A percentile compares a stretch with the other conserved stretches of the same genome.
Evolutionary conservation across 1,139 yeast species (phyloP).

Genomic region (Hyphopichia pseudoburtonii): DNA sequence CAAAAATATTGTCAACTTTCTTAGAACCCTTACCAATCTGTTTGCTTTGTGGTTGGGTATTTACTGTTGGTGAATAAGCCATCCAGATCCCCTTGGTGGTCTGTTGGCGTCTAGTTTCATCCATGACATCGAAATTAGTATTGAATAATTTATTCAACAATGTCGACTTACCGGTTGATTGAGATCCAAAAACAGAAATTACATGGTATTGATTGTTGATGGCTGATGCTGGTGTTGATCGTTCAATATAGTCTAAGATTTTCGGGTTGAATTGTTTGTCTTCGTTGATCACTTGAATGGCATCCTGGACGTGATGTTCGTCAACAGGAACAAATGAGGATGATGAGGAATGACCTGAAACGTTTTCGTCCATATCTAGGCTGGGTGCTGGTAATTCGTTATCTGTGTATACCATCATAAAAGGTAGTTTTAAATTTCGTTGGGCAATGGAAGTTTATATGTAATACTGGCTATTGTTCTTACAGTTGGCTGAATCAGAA

Average conservation of each 20-base stretch:
- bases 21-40: slow-evolving; percentile 5
- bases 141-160: slow-evolving; percentile 80
- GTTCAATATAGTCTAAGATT: slow-evolving; percentile 39
- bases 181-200: slow-evolving; percentile 95
- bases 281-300: slow-evolving; percentile 81
- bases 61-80: slow-evolving; percentile 58
- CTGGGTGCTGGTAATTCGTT: slow-evolving; percentile 4
- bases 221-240: slow-evolving; percentile 30
- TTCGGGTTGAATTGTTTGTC: slow-evolving; percentile 57
- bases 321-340: slow-evolving; percentile 48
- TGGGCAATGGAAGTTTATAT: too few species aligned
- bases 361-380: slow-evolving; percentile 2
- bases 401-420: too few species aligned
- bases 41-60: slow-evolving; percentile 22
- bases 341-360: slow-evolving; percentile 21
- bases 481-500: too few species aligned
- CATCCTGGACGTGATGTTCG: slow-evolving; percentile 31
- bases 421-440: too few species aligned
- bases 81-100: slow-evolving; percentile 97
- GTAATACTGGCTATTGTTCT: too few species aligned
- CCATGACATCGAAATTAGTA: slow-evolving; percentile 91
- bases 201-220: slow-evolving; percentile 81
- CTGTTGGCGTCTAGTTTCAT: slow-evolving; percentile 74
- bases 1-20: slow-evolving; percentile 54
- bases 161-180: slow-evolving; percentile 94